Evolutionary conservation across 129 eudicot genomes (phyloP), one percentile per base, ranked within the genome.

Genomic region (Daucus carota): DNA sequence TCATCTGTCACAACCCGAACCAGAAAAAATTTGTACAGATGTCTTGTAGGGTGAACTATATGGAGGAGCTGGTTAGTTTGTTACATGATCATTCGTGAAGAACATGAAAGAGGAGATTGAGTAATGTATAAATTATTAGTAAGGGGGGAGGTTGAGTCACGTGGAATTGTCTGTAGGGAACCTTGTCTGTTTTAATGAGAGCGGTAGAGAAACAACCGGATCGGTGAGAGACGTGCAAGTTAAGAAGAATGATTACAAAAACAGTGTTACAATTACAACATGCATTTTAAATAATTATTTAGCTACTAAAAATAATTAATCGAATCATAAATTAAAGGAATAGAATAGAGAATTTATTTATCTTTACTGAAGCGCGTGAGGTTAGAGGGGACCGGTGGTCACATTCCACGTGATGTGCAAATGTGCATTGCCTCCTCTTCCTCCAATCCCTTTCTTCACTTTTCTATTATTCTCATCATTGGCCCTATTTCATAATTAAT

Each of bases 351-450:
- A 71, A 71, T 41, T 9, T 36, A 36, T 36, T 6, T 3, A 42
- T 20, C n/a, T 17, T 4, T 38, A 36, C 16, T 6, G 73, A 74
- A 73, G 38, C 77, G 80, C 67, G 81, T 65, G 83, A 11, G 54
- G 67, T 80, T 83, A 63, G 44, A 72, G 78, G 80, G 79, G 76
- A 79, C 83, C 75, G 76, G 45, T 76, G 81, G 70, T 73, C 83
- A 73, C 76, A 44, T 71, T 12, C 54, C 86, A 78, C 82, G 82
- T 82, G 86, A 82, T 75, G 77, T 44, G 36, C 82, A 10, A 6
- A 69, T 69, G 48, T 9, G 31, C 12, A 69, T 38, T 8, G 45
- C 41, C 68, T 4, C 38, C 33, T 28, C 41, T 5, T 18, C 46
- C 70, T 32, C 40, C 40, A 2, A 31, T 32, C 43, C 26, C 31